Conservation (phyloP, 2,329 filamentous ascomycete species). For the Didymella segeticola region DNA sequence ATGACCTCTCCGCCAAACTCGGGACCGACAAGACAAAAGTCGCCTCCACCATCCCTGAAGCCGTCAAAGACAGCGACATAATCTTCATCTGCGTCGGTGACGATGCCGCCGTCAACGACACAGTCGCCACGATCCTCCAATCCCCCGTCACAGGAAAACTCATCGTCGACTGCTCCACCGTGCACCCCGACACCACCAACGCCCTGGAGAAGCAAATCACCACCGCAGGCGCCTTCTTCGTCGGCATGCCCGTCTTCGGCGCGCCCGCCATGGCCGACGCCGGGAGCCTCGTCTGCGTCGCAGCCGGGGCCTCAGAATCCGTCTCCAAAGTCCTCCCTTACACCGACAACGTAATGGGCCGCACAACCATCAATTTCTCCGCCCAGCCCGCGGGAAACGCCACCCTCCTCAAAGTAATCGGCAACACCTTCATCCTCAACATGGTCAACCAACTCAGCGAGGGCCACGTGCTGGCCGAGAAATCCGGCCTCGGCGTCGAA, state of each 20-base stretch:
- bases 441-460: constrained; percentile 83
- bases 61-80: constrained; percentile 72
- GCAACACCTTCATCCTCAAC: constrained; percentile 85
- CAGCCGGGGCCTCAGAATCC: constrained; percentile 68
- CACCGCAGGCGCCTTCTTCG: constrained; percentile 71
- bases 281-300: constrained; percentile 74
- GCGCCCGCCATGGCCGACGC: constrained; percentile 73
- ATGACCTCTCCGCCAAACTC: constrained; percentile 68
- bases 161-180: constrained; percentile 86
- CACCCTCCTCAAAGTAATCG: constrained; percentile 78
- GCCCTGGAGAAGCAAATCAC: constrained; percentile 65
- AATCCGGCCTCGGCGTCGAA: constrained; percentile 74
- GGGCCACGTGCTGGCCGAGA: constrained; percentile 80
- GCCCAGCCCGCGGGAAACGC: constrained; percentile 73
- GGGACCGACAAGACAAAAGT: constrained; percentile 68
- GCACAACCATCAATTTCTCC: constrained; percentile 72
- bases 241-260: constrained; percentile 77
- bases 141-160: constrained; percentile 71
- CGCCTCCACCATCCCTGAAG: constrained; percentile 68
- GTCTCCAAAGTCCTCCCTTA: constrained; percentile 73
- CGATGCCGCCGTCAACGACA: constrained; percentile 73
- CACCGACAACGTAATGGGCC: constrained; percentile 74
- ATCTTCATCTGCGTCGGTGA: constrained; percentile 84
- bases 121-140: constrained; percentile 65
- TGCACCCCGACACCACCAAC: constrained; percentile 82